Percentiles rank a stretch among this genome's conserved stretches.
Conservation (phyloP, 306 rosid genomes). For the Casuarina equisetifolia region DNA sequence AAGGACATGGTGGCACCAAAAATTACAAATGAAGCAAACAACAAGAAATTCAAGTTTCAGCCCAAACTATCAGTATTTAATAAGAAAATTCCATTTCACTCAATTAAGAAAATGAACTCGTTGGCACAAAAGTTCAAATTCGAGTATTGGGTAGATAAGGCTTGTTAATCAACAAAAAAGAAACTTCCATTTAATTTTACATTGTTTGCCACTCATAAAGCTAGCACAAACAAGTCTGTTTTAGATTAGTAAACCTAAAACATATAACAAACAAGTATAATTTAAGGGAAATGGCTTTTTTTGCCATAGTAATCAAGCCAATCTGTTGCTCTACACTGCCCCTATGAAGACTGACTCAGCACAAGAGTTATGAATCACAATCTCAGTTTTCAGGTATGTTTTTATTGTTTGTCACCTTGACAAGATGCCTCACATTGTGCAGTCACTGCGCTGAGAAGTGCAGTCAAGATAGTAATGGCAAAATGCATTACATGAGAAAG, state of each 20-base stretch:
- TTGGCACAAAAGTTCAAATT: background rate
- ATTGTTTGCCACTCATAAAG: background rate
- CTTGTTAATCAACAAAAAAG: background rate
- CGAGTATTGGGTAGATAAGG: background rate
- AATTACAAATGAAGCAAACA: background rate
- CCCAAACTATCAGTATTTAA: background rate
- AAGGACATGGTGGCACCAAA: background rate
- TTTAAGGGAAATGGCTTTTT: no score
- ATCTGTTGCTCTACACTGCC: background rate
- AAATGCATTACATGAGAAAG: no score
- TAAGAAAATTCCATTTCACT: background rate
- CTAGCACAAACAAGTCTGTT: background rate
- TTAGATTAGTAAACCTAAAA: no score
- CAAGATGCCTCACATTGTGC: background rate
- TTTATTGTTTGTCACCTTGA: background rate
- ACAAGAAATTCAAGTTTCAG: constrained; percentile 2
- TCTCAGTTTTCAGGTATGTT: background rate
- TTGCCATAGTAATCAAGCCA: background rate
- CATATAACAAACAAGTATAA: no score
- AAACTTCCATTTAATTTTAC: background rate
- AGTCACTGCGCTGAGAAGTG: background rate
- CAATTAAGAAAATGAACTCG: background rate
- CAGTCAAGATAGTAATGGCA: background rate
- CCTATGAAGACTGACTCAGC: background rate
- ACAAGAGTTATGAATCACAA: background rate